Evolutionary conservation across 805 yeast genomes (phyloP), one percentile per base, ranked within the genome.

Genomic region (Ogataea minuta): DNA sequence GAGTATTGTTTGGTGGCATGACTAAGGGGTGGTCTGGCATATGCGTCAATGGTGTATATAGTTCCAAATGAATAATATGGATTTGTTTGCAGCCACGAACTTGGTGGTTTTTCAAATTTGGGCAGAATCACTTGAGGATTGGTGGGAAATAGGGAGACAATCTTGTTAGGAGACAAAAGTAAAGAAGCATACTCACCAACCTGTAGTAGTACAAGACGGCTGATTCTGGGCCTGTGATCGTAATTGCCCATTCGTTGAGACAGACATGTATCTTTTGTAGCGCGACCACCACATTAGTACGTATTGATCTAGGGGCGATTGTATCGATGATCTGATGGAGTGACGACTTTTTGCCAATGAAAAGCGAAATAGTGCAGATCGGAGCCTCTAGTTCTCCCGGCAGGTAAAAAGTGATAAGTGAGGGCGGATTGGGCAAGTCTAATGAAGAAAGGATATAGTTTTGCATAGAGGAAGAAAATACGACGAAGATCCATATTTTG

Each of bases 101-200:
- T 10, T 6, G 41, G 41, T 5, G 23, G 36, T 14, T 13, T 17
- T 9, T 13, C 8, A 13, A 37, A 37, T 20, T 23, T 21, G 20
- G 41, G 32, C 17, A 31, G 11, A 5, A 37, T 21, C 11, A 37
- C 19, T 14, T 21, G 13, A 9, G 41, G 41, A 20, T 37, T 28
- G 13, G 21, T 7, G 26, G 39, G 25, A 13, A 30, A 19, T 5
- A 14, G 15, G 27, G 35, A 30, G 9, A 25, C 25, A n/a, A 30
- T 30, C 40, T 36, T 6, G 35, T 36, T 31, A 36, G 34, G 12
- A 25, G 26, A 8, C 21, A 19, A 19, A 11, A 17, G 7, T 4
- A 16, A 6, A 9, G 9, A 19, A 19, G 6, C 4, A 7, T 4
- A 37, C 41, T 31, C 26, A 37, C 36, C 23, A 8, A 3, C 8